phyloP scores from a whole-genome alignment of 2,329 filamentous ascomycete genomes.

The Pseudopyrenochaeta lycopersici region DNA sequence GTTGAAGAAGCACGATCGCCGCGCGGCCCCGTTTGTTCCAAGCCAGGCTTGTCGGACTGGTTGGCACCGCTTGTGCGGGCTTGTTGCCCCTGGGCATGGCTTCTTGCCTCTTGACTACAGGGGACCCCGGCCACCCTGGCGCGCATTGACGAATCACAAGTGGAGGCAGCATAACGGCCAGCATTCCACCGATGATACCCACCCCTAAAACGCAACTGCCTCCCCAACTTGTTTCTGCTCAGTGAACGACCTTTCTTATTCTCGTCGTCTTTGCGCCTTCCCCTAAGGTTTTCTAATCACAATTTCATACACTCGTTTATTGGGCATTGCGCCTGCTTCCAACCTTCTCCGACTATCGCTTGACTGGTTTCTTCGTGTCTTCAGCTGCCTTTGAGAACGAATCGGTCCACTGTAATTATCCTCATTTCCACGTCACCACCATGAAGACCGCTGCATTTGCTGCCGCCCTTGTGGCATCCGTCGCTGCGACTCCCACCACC shows the following conservation, averaged over 20 bases:
- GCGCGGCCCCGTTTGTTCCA: conserved; percentile 9
- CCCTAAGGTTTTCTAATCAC: conserved; percentile 10
- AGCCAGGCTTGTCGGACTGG: conserved; percentile 15
- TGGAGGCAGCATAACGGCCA: not conserved
- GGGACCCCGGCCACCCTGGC: not conserved
- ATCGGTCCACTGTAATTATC: conserved; percentile 12
- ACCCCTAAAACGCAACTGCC: conserved; percentile 6
- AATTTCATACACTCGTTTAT: conserved; percentile 21
- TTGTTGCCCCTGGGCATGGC: not conserved
- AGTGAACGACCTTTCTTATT: conserved; percentile 1
- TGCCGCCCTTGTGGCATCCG: conserved; percentile 57
- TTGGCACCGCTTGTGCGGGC: conserved; percentile 1
- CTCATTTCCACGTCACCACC: conserved; percentile 18
- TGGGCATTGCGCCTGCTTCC: not conserved
- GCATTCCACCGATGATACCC: not conserved
- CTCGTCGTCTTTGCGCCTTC: conserved; percentile 6
- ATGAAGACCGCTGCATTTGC: conserved; percentile 65
- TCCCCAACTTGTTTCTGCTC: conserved; percentile 6
- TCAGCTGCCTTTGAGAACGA: conserved; percentile 2
- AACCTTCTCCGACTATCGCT: conserved; percentile 1
- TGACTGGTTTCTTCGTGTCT: not conserved
- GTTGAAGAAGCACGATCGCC: conserved; percentile 19
- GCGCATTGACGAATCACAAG: conserved; percentile 4
- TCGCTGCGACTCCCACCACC: conserved; percentile 54
- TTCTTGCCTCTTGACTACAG: not conserved